Evolutionary conservation across 495 filamentous ascomycete species (phyloP), one percentile per base, ranked within the genome.

Genomic region (Penicillium goetzii): DNA sequence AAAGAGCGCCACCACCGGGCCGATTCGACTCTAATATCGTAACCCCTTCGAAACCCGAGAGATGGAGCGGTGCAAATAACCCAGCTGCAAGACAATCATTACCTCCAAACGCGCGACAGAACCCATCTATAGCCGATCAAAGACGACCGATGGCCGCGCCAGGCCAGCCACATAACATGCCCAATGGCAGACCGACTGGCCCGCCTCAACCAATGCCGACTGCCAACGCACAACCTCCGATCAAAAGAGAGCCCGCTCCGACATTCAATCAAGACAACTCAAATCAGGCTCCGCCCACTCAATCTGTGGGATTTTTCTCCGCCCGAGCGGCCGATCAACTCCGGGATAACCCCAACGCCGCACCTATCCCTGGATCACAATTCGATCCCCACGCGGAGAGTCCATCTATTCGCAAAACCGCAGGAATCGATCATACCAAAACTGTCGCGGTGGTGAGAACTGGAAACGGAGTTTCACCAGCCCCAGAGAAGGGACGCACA

Each of bases 331-430:
- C 89, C 11, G 80, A 82, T 25, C 70, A 76, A 30, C 60, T 77
- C n/a, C 76, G 77, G 26, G 82, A 82, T 25, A 78, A 81, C 28
- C 74, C 81, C n/a, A 75, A 79, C 43, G 70, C 68, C 14, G 72
- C 72, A 2, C 75, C 80, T 5, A 56, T 76, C 6, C 80, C 85
- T 17, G 83, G 82, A 9, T 83, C 85, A 5, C 78, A 80, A 53
- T 97, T 97, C 75, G 91, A 97, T 70, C 92, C 92, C 3, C 85
- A 89, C 59, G 82, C 87, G 5, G 92, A 96, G 65, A 93, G 90
- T 63, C 91, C 93, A 0, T 92, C 91, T 0, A 94, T 97, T 61
- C 88, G 91, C 33, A 92, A 94, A 69, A 97, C 93, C 4, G 88
- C 90, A 0, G 93, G 93, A n/a, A 83, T 97, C 51, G 92, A 97